Percentiles rank a stretch among this genome's conserved stretches.
phyloP scores from a whole-genome alignment of 805 yeast genomes.

The Monosporozyma unispora region DNA sequence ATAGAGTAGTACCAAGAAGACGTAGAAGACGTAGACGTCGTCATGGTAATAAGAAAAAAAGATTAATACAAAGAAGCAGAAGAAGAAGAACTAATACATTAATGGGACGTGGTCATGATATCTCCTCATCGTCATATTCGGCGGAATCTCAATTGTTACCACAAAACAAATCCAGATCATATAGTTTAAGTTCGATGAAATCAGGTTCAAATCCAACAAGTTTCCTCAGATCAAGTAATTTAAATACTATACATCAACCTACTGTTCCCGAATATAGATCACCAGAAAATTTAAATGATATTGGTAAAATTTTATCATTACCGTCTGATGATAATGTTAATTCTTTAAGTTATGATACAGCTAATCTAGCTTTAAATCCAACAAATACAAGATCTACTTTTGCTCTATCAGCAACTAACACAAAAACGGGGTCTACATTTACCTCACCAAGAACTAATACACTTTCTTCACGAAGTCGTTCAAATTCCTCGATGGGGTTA shows the following conservation, averaged over 20 bases:
- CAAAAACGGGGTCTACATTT: no score
- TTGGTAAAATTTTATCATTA: neutral
- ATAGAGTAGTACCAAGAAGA: constrained; percentile 74
- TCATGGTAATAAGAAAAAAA: constrained; percentile 53
- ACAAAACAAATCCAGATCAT: constrained; percentile 1
- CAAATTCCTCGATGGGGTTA: neutral
- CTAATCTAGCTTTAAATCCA: neutral
- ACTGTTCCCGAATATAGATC: neutral
- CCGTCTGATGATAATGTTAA: neutral
- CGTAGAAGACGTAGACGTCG: constrained; percentile 55
- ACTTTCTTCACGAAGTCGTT: neutral
- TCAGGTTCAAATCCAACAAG: neutral
- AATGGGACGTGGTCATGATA: neutral
- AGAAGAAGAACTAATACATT: neutral
- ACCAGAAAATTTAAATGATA: neutral
- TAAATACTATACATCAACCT: neutral
- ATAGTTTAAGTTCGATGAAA: neutral
- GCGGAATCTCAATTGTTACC: no score
- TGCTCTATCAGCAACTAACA: neutral
- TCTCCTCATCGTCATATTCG: no score
- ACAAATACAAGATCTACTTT: neutral
- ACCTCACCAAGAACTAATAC: neutral
- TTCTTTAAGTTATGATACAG: neutral
- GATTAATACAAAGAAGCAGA: constrained; percentile 32
- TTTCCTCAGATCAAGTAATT: neutral